These are phyloP conservation scores for Populus pruinosa DNA, from an alignment of 345 rosid genomes.

Conservation along the genomic window DNA sequence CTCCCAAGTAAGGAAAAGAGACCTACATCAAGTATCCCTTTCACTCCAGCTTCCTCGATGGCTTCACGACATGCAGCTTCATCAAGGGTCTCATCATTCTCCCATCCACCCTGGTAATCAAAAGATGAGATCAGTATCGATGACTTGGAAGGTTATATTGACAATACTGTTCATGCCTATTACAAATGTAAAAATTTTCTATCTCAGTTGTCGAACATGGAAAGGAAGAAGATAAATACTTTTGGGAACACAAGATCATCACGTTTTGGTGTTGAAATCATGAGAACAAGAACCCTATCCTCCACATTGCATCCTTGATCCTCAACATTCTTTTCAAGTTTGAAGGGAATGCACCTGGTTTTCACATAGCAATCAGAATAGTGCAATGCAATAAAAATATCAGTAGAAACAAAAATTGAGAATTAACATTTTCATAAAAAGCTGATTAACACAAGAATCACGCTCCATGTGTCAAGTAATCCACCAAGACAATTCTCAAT, in stretches of 20 bases:
- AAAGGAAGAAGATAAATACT: constrained; percentile 33
- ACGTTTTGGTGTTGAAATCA: constrained; percentile 89
- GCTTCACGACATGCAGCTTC: constrained; percentile 96
- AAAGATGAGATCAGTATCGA: neutral
- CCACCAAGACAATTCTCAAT: neutral
- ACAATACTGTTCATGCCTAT: neutral
- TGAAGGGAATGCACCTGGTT: constrained; percentile 77
- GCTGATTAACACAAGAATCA: neutral
- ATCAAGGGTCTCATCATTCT: constrained; percentile 75
- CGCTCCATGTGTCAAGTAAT: neutral
- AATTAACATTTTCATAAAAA: neutral
- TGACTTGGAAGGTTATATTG: neutral
- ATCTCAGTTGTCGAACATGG: neutral
- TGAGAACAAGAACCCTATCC: constrained; percentile 53
- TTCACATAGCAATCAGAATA: neutral
- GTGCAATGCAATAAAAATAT: neutral
- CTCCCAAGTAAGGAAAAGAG: neutral
- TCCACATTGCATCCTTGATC: constrained; percentile 26
- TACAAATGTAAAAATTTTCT: neutral
- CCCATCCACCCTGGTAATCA: constrained; percentile 86
- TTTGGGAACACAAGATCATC: constrained; percentile 82
- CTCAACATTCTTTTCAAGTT: constrained; percentile 37
- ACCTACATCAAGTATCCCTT: constrained; percentile 66
- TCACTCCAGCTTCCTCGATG: constrained; percentile 90
- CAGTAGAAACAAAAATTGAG: neutral